Percentiles rank a stretch among this genome's conserved stretches.
phyloP scores from a whole-genome alignment of 2,329 filamentous ascomycete species.

The Chrysoporthe austroafricana region DNA sequence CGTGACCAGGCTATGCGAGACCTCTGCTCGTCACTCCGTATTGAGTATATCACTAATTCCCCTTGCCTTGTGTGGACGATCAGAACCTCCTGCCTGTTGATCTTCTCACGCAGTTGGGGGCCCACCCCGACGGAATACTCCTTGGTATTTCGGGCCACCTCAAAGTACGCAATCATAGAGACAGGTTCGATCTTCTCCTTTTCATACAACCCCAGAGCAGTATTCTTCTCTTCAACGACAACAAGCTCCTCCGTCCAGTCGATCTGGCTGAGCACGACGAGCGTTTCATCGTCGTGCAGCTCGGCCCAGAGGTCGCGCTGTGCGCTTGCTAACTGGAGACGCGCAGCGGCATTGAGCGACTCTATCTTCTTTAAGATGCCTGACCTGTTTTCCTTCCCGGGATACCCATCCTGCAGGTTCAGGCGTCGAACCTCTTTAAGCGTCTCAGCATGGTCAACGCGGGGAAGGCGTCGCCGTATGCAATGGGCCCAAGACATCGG shows the following conservation, averaged over 20 bases:
- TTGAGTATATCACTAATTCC: too few relatives aligned
- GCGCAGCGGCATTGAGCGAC: conserved; percentile 41
- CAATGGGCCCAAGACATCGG: conserved; percentile 48
- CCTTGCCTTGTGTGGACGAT: too few relatives aligned
- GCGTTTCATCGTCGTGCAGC: conserved; percentile 44
- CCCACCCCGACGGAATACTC: too few relatives aligned
- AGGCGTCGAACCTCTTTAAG: conserved; percentile 43
- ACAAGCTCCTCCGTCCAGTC: conserved; percentile 41
- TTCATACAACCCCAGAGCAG: conserved; percentile 34
- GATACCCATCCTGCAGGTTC: conserved; percentile 42
- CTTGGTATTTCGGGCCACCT: too few relatives aligned
- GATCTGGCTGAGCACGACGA: conserved; percentile 49
- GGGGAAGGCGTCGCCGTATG: conserved; percentile 38
- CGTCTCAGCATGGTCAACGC: conserved; percentile 44
- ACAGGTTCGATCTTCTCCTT: conserved; percentile 42
- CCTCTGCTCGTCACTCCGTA: too few relatives aligned
- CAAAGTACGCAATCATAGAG: conserved; percentile 52
- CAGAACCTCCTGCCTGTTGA: too few relatives aligned
- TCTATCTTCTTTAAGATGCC: conserved; percentile 22
- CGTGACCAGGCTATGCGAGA: too few relatives aligned
- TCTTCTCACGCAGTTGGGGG: too few relatives aligned
- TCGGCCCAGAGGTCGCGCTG: conserved; percentile 39
- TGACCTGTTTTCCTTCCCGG: conserved; percentile 43
- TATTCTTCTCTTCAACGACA: conserved; percentile 15
- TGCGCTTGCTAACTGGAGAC: conserved; percentile 47